Percentiles rank a stretch among this genome's conserved stretches.
Evolutionary conservation across 177 flowering plant species (phyloP).

Genomic region (Vitis hybrid): DNA sequence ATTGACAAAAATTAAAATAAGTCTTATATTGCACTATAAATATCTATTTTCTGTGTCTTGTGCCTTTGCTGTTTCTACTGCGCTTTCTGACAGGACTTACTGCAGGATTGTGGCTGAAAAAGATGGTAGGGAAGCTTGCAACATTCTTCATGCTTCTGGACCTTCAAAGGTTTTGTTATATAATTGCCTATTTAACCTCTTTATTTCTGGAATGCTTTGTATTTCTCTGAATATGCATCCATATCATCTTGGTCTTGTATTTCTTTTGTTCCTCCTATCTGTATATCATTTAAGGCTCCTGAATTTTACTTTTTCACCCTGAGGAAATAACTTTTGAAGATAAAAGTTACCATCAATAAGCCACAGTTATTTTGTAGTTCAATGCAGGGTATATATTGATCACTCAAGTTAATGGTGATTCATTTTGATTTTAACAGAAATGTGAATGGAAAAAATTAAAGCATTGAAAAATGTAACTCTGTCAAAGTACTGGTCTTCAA

Average conservation of each 20-base stretch:
- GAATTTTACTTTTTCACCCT: neutral
- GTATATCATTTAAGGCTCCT: neutral
- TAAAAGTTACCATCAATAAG: no score
- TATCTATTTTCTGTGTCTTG: constrained; percentile 1
- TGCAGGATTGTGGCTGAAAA: constrained; percentile 77
- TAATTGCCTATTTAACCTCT: neutral
- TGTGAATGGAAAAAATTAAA: no score
- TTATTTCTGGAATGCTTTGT: neutral
- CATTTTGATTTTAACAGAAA: no score
- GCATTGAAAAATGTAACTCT: no score
- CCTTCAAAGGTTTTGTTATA: constrained; percentile 76
- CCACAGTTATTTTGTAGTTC: no score
- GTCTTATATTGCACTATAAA: neutral
- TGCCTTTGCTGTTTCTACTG: neutral
- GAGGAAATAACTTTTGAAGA: no score
- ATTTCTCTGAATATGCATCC: neutral
- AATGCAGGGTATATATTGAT: no score
- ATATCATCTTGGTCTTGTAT: neutral
- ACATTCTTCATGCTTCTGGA: constrained; percentile 84
- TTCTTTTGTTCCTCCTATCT: neutral
- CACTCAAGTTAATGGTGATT: no score
- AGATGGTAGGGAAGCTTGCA: constrained; percentile 95
- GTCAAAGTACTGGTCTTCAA: no score
- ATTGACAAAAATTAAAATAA: neutral
- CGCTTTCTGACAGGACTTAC: constrained; percentile 6